Conservation (phyloP, 306 rosid genomes). For the Casuarina cunninghamiana region DNA sequence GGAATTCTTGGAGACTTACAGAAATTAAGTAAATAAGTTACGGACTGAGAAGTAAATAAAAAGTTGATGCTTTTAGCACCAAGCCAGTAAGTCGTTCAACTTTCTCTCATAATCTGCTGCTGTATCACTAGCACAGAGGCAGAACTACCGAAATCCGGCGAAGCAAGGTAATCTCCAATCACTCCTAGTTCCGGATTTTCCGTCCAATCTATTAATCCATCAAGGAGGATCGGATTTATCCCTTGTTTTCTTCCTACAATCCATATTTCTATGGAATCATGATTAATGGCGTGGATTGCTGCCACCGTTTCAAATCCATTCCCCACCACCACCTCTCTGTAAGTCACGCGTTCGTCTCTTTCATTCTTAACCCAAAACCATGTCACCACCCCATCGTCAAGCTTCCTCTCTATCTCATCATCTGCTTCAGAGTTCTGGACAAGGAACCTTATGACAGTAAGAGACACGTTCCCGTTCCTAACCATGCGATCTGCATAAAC, state of each 20-base stretch:
- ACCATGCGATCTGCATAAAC: slow-evolving; percentile 65
- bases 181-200: slow-evolving; percentile 62
- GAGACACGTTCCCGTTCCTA: slow-evolving; percentile 19
- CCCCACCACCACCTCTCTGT: slow-evolving; percentile 62
- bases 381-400: slow-evolving; percentile 79
- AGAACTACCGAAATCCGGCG: slow-evolving; percentile 56
- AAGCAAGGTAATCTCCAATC: slow-evolving; percentile 68
- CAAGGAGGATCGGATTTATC: slow-evolving; percentile 58
- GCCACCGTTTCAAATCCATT: slow-evolving; percentile 34
- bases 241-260: slow-evolving; percentile 79
- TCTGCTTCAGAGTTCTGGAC: slow-evolving; percentile 46
- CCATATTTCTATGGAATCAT: slow-evolving; percentile 54
- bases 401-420: slow-evolving; percentile 68
- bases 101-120: slow-evolving; percentile 65
- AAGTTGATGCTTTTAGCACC: no score
- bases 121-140: slow-evolving; percentile 74
- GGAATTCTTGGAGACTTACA: no score
- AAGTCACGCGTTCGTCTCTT: slow-evolving; percentile 46
- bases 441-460: slow-evolving; percentile 63
- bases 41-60: no score
- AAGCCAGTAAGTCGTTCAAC: neutral
- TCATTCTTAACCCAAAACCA: slow-evolving; percentile 94
- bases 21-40: no score
- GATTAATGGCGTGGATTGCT: slow-evolving; percentile 50
- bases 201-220: slow-evolving; percentile 64